phyloP scores from a whole-genome alignment of 371 early-diverging fungal species.

The Mucor indicus region DNA sequence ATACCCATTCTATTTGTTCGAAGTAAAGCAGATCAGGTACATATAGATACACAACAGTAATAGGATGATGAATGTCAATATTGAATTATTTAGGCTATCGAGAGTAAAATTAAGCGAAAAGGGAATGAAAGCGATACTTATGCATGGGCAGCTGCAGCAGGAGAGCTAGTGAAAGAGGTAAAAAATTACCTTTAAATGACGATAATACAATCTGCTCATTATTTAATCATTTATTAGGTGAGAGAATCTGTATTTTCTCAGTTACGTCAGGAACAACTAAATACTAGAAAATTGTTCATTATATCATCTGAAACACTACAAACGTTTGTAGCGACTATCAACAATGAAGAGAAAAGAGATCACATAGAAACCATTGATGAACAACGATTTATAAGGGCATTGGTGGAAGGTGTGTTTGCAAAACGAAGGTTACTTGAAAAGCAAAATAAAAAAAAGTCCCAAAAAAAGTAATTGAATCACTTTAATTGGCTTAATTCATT shows the following conservation, averaged over 20 bases:
- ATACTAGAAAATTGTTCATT: conserved; percentile 35
- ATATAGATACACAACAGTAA: not conserved
- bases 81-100: conserved; percentile 28
- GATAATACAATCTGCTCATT: too few relatives aligned
- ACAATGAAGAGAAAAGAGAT: conserved; percentile 23
- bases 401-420: conserved; percentile 37
- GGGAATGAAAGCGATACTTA: conserved; percentile 10
- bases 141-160: conserved; percentile 33
- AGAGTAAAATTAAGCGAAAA: conserved; percentile 29
- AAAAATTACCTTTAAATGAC: not conserved
- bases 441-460: conserved; percentile 1
- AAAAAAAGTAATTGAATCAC: conserved; percentile 5
- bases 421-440: conserved; percentile 24
- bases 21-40: conserved; percentile 47
- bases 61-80: not conserved
- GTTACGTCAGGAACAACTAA: conserved; percentile 31
- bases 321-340: conserved; percentile 33
- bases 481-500: too few relatives aligned
- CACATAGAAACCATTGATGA: conserved; percentile 32
- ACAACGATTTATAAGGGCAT: conserved; percentile 32
- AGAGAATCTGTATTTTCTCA: conserved; percentile 30
- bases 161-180: conserved; percentile 38
- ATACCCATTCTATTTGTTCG: conserved; percentile 42
- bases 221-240: conserved; percentile 12
- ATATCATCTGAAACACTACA: conserved; percentile 38